Evolutionary conservation across 2,329 filamentous ascomycete species (phyloP).

Genomic region (Aspergillus viridinutans): DNA sequence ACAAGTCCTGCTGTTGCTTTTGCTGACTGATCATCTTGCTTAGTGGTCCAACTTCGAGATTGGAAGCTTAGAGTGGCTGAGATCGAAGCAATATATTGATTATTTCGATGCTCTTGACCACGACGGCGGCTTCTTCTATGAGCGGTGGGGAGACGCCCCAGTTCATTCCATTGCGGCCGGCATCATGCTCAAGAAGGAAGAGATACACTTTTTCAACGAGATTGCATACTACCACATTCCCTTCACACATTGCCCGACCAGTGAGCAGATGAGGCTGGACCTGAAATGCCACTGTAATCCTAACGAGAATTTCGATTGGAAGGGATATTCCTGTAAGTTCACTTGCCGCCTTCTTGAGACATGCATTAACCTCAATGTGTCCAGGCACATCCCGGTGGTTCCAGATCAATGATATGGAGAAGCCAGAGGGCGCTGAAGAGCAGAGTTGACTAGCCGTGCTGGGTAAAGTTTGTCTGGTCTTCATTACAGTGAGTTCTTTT

Average conservation of each 20-base stretch:
- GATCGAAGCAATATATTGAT: constrained; percentile 81
- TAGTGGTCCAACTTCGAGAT: constrained; percentile 99
- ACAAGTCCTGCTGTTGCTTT: not conserved
- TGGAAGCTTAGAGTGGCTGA: constrained; percentile 88
- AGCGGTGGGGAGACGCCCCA: constrained; percentile 95
- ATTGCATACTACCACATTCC: constrained; percentile 98
- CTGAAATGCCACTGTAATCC: constrained; percentile 94
- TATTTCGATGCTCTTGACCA: constrained; percentile 84
- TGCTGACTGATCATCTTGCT: constrained; percentile 13
- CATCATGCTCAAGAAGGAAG: constrained; percentile 82
- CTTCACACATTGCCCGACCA: constrained; percentile 95
- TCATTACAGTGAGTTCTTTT: constrained; percentile 15
- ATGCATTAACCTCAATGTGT: not conserved
- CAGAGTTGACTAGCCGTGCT: constrained; percentile 47
- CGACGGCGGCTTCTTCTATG: constrained; percentile 97
- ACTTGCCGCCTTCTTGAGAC: not conserved
- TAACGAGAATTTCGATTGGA: constrained; percentile 98
- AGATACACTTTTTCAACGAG: constrained; percentile 98
- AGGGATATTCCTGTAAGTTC: constrained; percentile 87
- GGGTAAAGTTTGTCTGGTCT: constrained; percentile 16
- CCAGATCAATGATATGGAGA: constrained; percentile 73
- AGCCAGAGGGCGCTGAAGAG: constrained; percentile 80
- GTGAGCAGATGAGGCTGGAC: constrained; percentile 75
- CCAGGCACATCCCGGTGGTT: constrained; percentile 81
- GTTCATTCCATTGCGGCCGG: constrained; percentile 95